A percentile compares a stretch with the other conserved stretches of the same genome.
phyloP scores from a whole-genome alignment of 2,329 filamentous ascomycete genomes.

The Nothophoma quercina region DNA sequence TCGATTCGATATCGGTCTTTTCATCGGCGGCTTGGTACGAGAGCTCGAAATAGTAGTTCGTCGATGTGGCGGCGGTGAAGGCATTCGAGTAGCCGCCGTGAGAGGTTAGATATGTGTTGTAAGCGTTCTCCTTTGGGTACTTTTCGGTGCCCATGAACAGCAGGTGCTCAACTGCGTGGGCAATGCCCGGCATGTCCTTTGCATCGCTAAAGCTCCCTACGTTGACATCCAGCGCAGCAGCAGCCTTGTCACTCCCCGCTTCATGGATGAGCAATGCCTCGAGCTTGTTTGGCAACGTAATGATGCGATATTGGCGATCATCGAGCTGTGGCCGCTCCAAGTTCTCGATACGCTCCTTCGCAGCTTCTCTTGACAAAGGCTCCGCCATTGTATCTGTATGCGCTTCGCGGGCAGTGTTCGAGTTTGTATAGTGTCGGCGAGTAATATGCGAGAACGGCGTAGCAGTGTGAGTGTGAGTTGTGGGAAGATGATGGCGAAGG shows the following conservation, averaged over 20 bases:
- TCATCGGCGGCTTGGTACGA: constrained; percentile 68
- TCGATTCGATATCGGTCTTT: constrained; percentile 44
- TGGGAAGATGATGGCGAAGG: constrained; percentile 28
- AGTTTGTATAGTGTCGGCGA: constrained; percentile 18
- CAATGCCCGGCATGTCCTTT: constrained; percentile 90
- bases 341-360: constrained; percentile 59
- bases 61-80: constrained; percentile 91
- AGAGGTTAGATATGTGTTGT: constrained; percentile 88
- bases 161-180: constrained; percentile 94
- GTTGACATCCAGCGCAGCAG: constrained; percentile 92
- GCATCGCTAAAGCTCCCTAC: constrained; percentile 95
- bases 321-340: constrained; percentile 87
- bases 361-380: constrained; percentile 33
- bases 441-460: constrained; percentile 8
- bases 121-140: constrained; percentile 81
- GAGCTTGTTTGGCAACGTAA: constrained; percentile 83
- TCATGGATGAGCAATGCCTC: constrained; percentile 95
- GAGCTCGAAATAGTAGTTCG: constrained; percentile 98
- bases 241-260: constrained; percentile 94
- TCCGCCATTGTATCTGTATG: constrained; percentile 37
- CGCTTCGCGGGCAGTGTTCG: not conserved
- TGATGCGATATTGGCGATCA: constrained; percentile 85
- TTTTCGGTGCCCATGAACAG: constrained; percentile 99
- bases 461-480: constrained; percentile 16
- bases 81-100: constrained; percentile 95